Conservation (phyloP, 352 stramenopile genomes). For the Thraustotheca clavata region DNA sequence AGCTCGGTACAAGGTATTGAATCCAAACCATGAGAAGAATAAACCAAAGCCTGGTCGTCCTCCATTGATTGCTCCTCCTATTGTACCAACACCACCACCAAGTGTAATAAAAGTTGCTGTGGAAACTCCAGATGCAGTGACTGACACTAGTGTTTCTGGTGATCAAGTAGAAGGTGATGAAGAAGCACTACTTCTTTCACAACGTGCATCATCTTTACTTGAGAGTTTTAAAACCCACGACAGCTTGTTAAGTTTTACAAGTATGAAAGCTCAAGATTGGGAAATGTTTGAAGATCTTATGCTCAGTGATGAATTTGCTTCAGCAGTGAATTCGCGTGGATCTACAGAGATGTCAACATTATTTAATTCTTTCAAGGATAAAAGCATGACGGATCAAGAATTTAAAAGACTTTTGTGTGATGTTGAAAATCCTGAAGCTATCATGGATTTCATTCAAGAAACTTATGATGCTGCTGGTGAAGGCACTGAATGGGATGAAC, state of each 20-base stretch:
- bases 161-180: background rate
- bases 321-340: constrained; percentile 1
- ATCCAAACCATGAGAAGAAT: constrained; percentile 53
- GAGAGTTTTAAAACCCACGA: constrained; percentile 14
- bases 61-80: constrained; percentile 32
- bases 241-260: constrained; percentile 17
- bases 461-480: constrained; percentile 9
- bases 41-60: constrained; percentile 67
- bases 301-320: constrained; percentile 19
- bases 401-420: constrained; percentile 10
- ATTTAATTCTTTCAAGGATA: constrained; percentile 21
- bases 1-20: constrained; percentile 66
- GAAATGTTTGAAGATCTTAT: constrained; percentile 17
- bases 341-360: constrained; percentile 6
- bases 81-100: background rate
- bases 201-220: constrained; percentile 12
- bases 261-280: constrained; percentile 18
- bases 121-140: background rate
- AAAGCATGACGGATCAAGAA: constrained; percentile 20
- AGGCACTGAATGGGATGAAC: background rate
- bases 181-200: background rate
- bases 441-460: constrained; percentile 23
- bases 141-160: background rate
- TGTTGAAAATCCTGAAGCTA: constrained; percentile 17
- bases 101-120: background rate